These are phyloP conservation scores for Penicillium hordei DNA, from an alignment of 2,329 filamentous ascomycete genomes.

Conservation along the genomic window DNA sequence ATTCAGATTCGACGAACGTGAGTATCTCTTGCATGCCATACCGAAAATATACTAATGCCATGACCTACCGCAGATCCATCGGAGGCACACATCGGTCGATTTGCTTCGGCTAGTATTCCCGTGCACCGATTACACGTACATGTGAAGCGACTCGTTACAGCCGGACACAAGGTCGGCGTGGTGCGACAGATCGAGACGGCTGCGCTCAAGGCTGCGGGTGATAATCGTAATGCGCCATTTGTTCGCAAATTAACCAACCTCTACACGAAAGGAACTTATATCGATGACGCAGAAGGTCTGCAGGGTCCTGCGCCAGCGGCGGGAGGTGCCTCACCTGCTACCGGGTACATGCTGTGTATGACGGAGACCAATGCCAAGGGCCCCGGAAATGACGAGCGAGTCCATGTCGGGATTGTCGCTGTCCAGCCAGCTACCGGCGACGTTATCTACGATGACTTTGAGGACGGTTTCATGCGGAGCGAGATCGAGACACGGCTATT, in stretches of 20 bases:
- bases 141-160: constrained; percentile 85
- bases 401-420: constrained; percentile 85
- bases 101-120: constrained; percentile 93
- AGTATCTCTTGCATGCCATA: constrained; percentile 29
- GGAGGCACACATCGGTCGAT: constrained; percentile 86
- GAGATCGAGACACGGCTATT: constrained; percentile 94
- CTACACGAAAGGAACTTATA: constrained; percentile 97
- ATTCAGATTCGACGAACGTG: constrained; percentile 86
- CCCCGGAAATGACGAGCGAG: constrained; percentile 85
- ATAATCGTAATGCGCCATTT: constrained; percentile 91
- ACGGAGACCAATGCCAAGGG: constrained; percentile 80
- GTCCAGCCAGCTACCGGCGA: constrained; percentile 96
- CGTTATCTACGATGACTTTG: constrained; percentile 92
- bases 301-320: constrained; percentile 57
- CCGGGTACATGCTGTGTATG: constrained; percentile 89
- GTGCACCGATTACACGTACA: constrained; percentile 90
- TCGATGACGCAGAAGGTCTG: constrained; percentile 86
- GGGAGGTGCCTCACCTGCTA: constrained; percentile 58
- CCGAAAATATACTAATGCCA: constrained; percentile 19
- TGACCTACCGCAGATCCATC: constrained; percentile 61
- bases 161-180: constrained; percentile 93
- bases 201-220: constrained; percentile 89
- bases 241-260: constrained; percentile 90
- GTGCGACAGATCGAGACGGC: constrained; percentile 94
- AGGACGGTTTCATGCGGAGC: constrained; percentile 95